Evolutionary conservation across 371 early-diverging fungal genomes (phyloP).

Genomic region (Mortierella sp.): DNA sequence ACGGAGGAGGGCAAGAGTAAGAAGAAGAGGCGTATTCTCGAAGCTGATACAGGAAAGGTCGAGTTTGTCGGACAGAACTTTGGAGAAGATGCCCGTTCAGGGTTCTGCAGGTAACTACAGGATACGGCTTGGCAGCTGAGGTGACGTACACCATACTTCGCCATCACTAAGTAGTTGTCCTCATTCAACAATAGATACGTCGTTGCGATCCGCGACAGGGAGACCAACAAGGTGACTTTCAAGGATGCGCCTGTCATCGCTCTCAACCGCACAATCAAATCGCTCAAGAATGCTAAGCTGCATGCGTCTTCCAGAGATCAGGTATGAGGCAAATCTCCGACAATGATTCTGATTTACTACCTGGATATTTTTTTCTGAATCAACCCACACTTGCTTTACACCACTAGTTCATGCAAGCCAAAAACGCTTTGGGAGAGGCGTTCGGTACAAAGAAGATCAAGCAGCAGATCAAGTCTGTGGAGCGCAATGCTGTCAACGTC

Average conservation of each 20-base stretch:
- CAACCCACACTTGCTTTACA: neutral
- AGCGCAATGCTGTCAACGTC: slow-evolving; percentile 85
- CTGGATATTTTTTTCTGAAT: too few relatives aligned
- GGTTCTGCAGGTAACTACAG: slow-evolving; percentile 62
- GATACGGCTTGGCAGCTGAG: neutral
- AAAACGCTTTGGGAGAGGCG: slow-evolving; percentile 85
- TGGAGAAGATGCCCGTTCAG: slow-evolving; percentile 63
- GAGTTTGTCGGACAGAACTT: slow-evolving; percentile 77
- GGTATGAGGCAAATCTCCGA: slow-evolving; percentile 15
- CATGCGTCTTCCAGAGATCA: slow-evolving; percentile 22
- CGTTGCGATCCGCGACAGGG: slow-evolving; percentile 80
- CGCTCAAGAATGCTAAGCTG: slow-evolving; percentile 58
- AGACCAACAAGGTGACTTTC: slow-evolving; percentile 70
- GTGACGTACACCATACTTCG: neutral
- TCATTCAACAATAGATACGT: slow-evolving; percentile 76
- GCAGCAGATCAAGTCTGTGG: slow-evolving; percentile 80
- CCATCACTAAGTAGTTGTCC: neutral
- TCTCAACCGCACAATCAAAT: slow-evolving; percentile 75
- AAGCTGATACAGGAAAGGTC: slow-evolving; percentile 79
- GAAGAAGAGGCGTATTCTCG: slow-evolving; percentile 60
- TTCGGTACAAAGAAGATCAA: slow-evolving; percentile 92
- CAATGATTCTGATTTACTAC: too few relatives aligned
- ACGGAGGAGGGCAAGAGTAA: slow-evolving; percentile 52
- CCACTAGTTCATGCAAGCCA: slow-evolving; percentile 64
- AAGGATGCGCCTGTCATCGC: slow-evolving; percentile 74